phyloP scores from a whole-genome alignment of 163 green algal genomes.

The Chloroidium sp. region DNA sequence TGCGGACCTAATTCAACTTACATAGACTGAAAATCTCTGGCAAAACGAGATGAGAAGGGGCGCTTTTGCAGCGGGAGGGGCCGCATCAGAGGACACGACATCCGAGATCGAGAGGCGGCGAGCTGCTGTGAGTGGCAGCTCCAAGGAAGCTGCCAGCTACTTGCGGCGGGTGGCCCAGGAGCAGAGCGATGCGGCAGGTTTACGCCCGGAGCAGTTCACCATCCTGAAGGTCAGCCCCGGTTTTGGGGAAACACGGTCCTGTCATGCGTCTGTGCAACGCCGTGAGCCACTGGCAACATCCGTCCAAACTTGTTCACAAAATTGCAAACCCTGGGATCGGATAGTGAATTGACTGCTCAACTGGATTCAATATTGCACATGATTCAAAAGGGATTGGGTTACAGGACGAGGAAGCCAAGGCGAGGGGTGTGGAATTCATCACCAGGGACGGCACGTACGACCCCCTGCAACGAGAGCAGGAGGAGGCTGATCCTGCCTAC shows the following conservation, averaged over 20 bases:
- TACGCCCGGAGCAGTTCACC: slow-evolving; percentile 1
- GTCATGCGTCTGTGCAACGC: neutral
- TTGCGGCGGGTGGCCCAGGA: neutral
- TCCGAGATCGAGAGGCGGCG: no score
- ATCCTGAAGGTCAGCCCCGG: neutral
- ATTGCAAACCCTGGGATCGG: no score
- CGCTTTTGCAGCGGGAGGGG: no score
- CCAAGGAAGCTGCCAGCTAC: neutral
- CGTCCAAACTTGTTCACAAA: no score
- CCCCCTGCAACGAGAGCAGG: neutral
- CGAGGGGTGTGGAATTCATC: slow-evolving; percentile 9
- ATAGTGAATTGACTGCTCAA: no score
- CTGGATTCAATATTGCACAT: neutral
- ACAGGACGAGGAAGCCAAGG: slow-evolving; percentile 17
- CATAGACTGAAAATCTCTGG: no score
- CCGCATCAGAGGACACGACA: no score
- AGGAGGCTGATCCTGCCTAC: slow-evolving; percentile 1
- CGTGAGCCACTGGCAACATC: no score
- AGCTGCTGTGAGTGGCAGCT: neutral
- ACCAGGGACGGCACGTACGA: slow-evolving; percentile 2
- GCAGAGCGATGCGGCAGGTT: neutral
- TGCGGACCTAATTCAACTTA: no score
- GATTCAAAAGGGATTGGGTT: neutral
- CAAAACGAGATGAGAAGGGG: no score
- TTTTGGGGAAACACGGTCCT: no score